Evolutionary conservation across 371 early-diverging fungal species (phyloP), one percentile per base, ranked within the genome.

Genomic region (Chytridium lagenaria): DNA sequence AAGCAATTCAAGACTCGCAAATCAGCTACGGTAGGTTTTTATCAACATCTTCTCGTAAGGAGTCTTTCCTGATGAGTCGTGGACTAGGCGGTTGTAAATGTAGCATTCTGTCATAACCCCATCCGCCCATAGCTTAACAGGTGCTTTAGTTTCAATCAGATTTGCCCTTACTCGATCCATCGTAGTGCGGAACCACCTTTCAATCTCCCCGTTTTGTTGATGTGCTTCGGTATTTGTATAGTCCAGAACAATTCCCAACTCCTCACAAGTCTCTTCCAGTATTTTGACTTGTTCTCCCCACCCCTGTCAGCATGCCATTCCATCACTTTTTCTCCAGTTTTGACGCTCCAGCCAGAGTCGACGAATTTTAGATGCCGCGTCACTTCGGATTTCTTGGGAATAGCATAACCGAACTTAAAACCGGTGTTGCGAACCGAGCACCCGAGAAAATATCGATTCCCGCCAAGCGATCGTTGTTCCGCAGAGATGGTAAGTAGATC

Each of bases 271-370:
- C 2, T 34, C 12, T 31, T 26, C 23, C 50, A 51, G 23, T n/a
- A 12, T 3, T 57, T 49, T 31, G 67, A 50, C 10, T 30, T 22
- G 34, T 66, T 49, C 23, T 72, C 72, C 7, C 72, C 72, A 16
- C 55, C 72, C 34, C 66, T 37, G 57, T 72, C 67, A 2, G 66
- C 38, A 57, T 66, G 65, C 52, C 66, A 72, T 10, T 44, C 12
- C n/a, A 51, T 37, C 2, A 72, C 66, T 38, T 50, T 65, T 40
- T 72, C 66, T 2, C 67, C 67, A 51, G 67, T n/a, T 55, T 19
- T 33, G 26, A 1, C 59, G 50, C 65, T 72, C 72, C 52, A 72
- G 37, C 72, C 67, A 67, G n/a, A n/a, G n/a, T n/a, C n/a, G n/a
- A n/a, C n/a, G n/a, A n/a, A n/a, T n/a, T n/a, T n/a, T n/a, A n/a